Base-by-base conservation (phyloP, 2,329 filamentous ascomycete species). In the Ciborinia camelliae region DNA sequence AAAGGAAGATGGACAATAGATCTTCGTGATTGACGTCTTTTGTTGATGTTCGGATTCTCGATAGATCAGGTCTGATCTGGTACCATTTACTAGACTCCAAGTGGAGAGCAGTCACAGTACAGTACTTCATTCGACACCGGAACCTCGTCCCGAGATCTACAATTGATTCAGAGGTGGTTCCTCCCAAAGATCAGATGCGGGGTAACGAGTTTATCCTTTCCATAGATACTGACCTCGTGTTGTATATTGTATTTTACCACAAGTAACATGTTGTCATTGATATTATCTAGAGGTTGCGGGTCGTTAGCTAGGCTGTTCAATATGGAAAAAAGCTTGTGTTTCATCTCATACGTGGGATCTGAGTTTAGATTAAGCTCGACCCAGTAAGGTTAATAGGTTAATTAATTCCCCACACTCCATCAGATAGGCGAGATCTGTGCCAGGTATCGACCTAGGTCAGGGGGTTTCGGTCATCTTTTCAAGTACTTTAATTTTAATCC, bases 121-220 rank as follows among this genome's bases (percentile, higher is more conserved):
- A 59, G n/a, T 47, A 48, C 45, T n/a, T 26, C 28, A 55, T 43
- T 32, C n/a, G 37, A 45, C 28, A 35, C 23, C 52, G 43, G 43
- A 30, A 26, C 26, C 20, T 37, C 28, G 32, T 14, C n/a, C 35
- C 39, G 39, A 58, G 32, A 39, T 39, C 52, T 43, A 48, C 32
- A 58, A 57, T 28, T 45, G 52, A n/a, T n/a, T n/a, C n/a, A n/a
- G n/a, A 30, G 52, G 39, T 39, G 26, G 18, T 14, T 35, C 41
- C 37, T 48, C 47, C 32, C 12, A 12, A 39, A 45, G n/a, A 47
- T 54, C n/a, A 47, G 54, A 43, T 62, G 60, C 60, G 60, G 60
- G 60, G 60, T 63, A 55, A 54, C 45, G 39, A 63, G 15, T 55
- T 63, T n/a, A 55, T 35, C 60, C 60, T 20, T 41, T 20, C 35